A percentile compares a stretch with the other conserved stretches of the same genome.
Evolutionary conservation across 306 rosid genomes (phyloP).

Genomic region (Castanopsis chinensis): DNA sequence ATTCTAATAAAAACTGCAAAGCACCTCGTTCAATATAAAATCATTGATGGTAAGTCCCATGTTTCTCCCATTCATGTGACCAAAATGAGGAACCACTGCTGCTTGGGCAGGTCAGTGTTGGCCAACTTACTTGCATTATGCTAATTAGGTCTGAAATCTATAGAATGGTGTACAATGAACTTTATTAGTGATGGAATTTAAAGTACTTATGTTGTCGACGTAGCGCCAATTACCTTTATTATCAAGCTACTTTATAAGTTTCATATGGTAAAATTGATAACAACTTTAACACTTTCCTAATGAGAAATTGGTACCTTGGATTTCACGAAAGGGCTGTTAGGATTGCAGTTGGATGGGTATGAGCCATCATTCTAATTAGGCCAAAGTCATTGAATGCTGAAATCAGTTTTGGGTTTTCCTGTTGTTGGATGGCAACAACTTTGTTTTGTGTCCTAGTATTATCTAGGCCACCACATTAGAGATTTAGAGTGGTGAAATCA

Average conservation of each 20-base stretch:
- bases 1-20: too few species aligned
- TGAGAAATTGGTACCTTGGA: conserved; percentile 17
- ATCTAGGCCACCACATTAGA: too few species aligned
- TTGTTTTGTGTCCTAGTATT: too few species aligned
- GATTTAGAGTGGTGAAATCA: not conserved
- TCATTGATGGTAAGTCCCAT: conserved; percentile 30
- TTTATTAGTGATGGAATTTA: too few species aligned
- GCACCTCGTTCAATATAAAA: too few species aligned
- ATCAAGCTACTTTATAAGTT: too few species aligned
- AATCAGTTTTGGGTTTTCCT: not conserved
- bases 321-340: conserved; percentile 10
- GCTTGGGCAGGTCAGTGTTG: conserved; percentile 32
- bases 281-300: not conserved
- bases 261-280: not conserved
- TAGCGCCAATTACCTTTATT: too few species aligned
- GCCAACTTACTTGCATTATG: conserved; percentile 23
- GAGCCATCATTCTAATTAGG: conserved; percentile 36
- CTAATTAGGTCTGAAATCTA: conserved; percentile 20
- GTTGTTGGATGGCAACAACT: too few species aligned
- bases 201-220: too few species aligned
- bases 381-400: conserved; percentile 41
- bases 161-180: not conserved
- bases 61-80: conserved; percentile 37
- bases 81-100: conserved; percentile 19
- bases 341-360: conserved; percentile 29